phyloP scores from a whole-genome alignment of 2,329 filamentous ascomycete species.

The Nothomitra cinnamomea region DNA sequence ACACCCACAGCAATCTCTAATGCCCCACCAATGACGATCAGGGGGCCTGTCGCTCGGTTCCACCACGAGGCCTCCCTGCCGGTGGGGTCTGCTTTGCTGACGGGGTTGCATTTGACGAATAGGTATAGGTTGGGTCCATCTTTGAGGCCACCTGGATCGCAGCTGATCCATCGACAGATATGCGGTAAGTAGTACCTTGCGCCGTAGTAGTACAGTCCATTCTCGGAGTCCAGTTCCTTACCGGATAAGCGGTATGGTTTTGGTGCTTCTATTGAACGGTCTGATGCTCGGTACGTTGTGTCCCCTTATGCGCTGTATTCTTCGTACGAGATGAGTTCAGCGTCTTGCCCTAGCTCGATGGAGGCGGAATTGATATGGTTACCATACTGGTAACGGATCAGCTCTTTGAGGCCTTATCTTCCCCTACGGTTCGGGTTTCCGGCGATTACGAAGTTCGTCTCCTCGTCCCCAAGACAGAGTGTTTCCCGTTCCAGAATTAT shows the following conservation, averaged over 20 bases:
- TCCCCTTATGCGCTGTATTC: conserved; percentile 19
- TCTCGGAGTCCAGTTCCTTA: conserved; percentile 16
- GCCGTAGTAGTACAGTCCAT: conserved; percentile 15
- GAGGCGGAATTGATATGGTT: conserved; percentile 4
- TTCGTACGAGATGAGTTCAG: conserved; percentile 16
- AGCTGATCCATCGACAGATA: too few species aligned
- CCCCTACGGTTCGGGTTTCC: background rate
- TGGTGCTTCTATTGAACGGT: conserved; percentile 8
- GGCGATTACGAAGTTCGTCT: background rate
- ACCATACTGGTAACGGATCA: conserved; percentile 5
- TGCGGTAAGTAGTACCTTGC: conserved; percentile 15
- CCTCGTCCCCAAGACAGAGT: background rate
- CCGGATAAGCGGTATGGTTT: conserved; percentile 15
- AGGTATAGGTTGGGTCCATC: too few species aligned
- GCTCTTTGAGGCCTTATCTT: background rate
- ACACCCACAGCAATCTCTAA: too few species aligned
- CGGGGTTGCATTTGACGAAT: too few species aligned
- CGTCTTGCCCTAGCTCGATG: conserved; percentile 16
- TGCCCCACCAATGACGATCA: too few species aligned
- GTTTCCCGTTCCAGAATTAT: background rate
- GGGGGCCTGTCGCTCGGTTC: too few species aligned
- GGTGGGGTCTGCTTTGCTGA: too few species aligned
- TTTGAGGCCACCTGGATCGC: too few species aligned
- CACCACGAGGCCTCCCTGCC: too few species aligned
- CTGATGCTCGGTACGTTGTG: conserved; percentile 8